Conservation (phyloP, 148 eudicot species). For the Beta vulgaris region DNA sequence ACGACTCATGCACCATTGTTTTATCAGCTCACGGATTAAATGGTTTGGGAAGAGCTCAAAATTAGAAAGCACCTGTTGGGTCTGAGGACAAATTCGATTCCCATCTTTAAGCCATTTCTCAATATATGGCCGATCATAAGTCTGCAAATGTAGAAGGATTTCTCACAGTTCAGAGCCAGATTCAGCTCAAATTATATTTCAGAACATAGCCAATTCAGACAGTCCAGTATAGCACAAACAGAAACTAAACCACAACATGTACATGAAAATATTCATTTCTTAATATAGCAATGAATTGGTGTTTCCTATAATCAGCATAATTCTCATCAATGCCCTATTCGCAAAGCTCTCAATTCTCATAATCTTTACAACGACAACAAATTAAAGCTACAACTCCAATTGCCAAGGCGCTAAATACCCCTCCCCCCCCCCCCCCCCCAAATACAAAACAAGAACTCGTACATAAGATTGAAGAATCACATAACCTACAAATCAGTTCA, state of each 20-base stretch:
- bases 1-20: conserved; percentile 62
- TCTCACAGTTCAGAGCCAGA: conserved; percentile 5
- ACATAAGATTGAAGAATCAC: background rate
- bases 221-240: too few relatives aligned
- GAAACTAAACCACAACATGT: background rate
- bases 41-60: conserved; percentile 60
- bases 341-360: too few relatives aligned
- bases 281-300: too few relatives aligned
- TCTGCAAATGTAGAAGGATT: conserved; percentile 41
- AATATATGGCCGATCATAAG: conserved; percentile 72
- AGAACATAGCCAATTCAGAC: too few relatives aligned
- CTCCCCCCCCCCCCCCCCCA: too few relatives aligned
- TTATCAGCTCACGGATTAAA: conserved; percentile 57
- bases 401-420: too few relatives aligned
- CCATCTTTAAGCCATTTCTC: conserved; percentile 69
- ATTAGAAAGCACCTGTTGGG: conserved; percentile 68
- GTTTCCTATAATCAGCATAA: too few relatives aligned
- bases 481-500: background rate
- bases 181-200: background rate
- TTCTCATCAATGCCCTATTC: too few relatives aligned
- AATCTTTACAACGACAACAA: too few relatives aligned
- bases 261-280: background rate
- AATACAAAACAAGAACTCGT: background rate
- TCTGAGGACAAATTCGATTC: conserved; percentile 60
- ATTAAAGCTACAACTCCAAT: background rate